Percentiles rank a stretch among this genome's conserved stretches.
Evolutionary conservation across 441 rosid genomes (phyloP).

Genomic region (Adansonia gregorii): DNA sequence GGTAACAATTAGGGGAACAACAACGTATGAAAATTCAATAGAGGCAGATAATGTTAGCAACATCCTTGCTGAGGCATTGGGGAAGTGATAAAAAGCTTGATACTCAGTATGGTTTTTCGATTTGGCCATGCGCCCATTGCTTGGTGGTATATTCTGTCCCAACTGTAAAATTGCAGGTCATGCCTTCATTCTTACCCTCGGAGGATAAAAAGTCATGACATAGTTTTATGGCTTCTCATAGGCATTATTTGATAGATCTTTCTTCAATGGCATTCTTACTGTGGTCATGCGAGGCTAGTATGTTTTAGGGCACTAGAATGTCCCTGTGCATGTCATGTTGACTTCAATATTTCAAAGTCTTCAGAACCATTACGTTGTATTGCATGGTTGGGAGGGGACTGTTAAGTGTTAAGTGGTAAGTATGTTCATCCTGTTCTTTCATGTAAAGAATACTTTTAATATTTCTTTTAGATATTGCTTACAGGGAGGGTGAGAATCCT

Average conservation of each 20-base stretch:
- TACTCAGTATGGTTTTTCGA: background rate
- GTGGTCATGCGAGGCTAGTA: background rate
- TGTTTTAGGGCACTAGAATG: background rate
- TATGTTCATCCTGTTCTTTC: background rate
- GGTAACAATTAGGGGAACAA: slow-evolving; percentile 29
- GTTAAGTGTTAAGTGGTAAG: background rate
- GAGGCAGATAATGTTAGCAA: slow-evolving; percentile 41
- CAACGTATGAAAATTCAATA: slow-evolving; percentile 17
- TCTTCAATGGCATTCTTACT: slow-evolving; percentile 10
- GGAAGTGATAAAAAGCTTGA: slow-evolving; percentile 22
- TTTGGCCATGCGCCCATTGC: background rate
- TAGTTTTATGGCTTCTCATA: background rate
- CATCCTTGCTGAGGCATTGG: slow-evolving; percentile 52
- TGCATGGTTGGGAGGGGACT: background rate
- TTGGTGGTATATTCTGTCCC: slow-evolving; percentile 16
- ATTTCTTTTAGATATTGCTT: slow-evolving; percentile 1
- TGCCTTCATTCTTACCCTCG: background rate
- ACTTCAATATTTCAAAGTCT: background rate
- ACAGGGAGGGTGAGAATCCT: background rate
- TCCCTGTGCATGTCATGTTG: background rate
- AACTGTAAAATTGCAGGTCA: slow-evolving; percentile 8
- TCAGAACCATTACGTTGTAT: background rate
- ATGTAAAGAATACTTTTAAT: background rate
- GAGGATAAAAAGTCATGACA: background rate
- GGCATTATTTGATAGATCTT: background rate